Evolutionary conservation across 768 basidiomycete species (phyloP).

Genomic region (Macrolepiota fuliginosa): DNA sequence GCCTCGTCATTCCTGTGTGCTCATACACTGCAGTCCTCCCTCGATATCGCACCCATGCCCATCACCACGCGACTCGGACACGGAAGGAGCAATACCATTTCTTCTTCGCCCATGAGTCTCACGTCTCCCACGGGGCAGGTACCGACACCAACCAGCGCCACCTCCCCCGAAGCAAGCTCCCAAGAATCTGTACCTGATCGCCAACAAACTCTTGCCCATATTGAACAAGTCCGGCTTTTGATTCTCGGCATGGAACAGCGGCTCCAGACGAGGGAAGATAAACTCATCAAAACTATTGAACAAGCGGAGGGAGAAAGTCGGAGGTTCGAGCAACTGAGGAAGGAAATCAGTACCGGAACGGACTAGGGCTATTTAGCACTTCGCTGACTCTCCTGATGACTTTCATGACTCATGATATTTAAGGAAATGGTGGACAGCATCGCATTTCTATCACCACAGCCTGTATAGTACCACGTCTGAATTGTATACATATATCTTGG

Average conservation of each 20-base stretch:
- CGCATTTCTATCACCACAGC: neutral
- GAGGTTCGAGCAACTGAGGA: constrained; percentile 49
- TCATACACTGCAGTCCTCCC: constrained; percentile 22
- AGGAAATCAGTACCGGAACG: constrained; percentile 24
- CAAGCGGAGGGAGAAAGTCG: constrained; percentile 58
- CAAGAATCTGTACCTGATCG: constrained; percentile 19
- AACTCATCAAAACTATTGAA: constrained; percentile 56
- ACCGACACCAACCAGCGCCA: constrained; percentile 2
- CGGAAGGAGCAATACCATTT: constrained; percentile 28
- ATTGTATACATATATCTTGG: neutral
- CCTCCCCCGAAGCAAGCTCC: neutral
- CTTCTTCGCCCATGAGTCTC: constrained; percentile 16
- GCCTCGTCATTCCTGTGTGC: constrained; percentile 1
- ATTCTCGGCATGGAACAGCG: constrained; percentile 78
- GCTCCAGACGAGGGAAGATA: constrained; percentile 59
- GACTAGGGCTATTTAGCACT: neutral
- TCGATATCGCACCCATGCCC: constrained; percentile 29
- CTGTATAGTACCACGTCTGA: neutral
- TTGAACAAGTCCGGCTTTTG: constrained; percentile 67
- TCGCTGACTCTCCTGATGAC: neutral
- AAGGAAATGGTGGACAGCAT: neutral
- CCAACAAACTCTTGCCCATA: constrained; percentile 51
- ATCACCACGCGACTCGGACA: constrained; percentile 21
- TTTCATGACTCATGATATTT: neutral
- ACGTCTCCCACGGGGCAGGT: neutral